Conservation (phyloP, 2,329 filamentous ascomycete genomes). For the Aureobasidium leucospermi region DNA sequence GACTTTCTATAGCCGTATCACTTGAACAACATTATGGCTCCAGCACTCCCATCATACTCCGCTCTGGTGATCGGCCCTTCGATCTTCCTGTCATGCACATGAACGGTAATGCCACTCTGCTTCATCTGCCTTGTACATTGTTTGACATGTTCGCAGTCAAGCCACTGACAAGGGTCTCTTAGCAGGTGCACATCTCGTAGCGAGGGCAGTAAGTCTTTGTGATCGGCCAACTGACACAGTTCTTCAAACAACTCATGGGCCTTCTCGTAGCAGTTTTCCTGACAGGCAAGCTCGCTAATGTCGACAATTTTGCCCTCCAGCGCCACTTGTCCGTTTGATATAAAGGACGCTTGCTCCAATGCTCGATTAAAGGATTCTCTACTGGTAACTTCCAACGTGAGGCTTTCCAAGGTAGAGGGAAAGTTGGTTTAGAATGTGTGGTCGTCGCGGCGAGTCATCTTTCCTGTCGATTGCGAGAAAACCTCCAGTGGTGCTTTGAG, state of each 20-base stretch:
- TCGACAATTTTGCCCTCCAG: neutral
- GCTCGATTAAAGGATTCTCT: neutral
- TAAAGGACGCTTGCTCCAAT: neutral
- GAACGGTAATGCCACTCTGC: neutral
- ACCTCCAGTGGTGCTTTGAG: neutral
- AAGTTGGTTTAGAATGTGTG: neutral
- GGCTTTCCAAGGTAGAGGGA: neutral
- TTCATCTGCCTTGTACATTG: neutral
- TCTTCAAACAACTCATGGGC: neutral
- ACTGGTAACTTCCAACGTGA: neutral
- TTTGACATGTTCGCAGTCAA: neutral
- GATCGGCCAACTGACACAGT: neutral
- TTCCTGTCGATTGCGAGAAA: neutral
- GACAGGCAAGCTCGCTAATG: neutral
- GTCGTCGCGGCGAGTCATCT: neutral
- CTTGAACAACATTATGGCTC: too few relatives aligned
- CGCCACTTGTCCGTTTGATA: neutral
- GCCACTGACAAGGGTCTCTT: neutral
- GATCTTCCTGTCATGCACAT: neutral
- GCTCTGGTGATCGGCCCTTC: neutral
- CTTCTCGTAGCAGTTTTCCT: neutral
- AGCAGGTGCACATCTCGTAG: neutral
- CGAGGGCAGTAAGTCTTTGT: neutral
- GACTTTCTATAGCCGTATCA: too few relatives aligned
- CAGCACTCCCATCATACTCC: too few relatives aligned